Evolutionary conservation across 805 yeast species (phyloP), one percentile per base, ranked within the genome.

Genomic region (Scheffersomyces lignosus): DNA sequence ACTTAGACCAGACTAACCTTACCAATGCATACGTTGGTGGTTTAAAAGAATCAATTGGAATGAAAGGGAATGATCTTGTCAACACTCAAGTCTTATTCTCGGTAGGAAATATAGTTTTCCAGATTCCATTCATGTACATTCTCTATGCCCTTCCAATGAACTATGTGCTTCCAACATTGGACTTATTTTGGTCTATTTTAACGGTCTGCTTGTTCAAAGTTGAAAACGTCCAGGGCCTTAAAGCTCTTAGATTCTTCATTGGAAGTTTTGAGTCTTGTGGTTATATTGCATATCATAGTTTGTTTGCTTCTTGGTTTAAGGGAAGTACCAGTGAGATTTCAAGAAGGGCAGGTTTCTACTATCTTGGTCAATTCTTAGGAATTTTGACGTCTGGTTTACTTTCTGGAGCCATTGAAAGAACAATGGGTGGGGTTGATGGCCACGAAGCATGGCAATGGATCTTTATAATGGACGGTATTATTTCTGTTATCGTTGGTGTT

Each of bases 381-480:
- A 60, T 73, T 15, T 62, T 81, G 39, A 78, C 85, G 12, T 71
- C 83, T 1, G 84, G 86, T 29, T 73, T 79, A 41, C 62, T 83
- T 27, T 82, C 81, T 47, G 77, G 82, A 13, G 75, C 81, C 8
- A 70, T 80, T 18, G 72, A 62, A 38, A 48, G 66, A 15, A 47
- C 58, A 27, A 52, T 83, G 45, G 59, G 69, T 36, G 86, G 83
- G 20, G 62, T 53, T 8, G 51, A 56, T 31, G 87, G 87, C 0
- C 60, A 76, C 9, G 69, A 70, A 6, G 80, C 86, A 9, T 83
- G 88, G 88, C 70, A 81, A 64, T 83, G 88, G 88, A 77, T 80
- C 53, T 83, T 80, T 50, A 76, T 83, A 31, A 70, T 83, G 43
- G 87, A 81, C 53, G 82, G 81, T 9, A 49, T 77, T 32, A 71